Percentiles rank a stretch among this genome's conserved stretches.
Conservation (phyloP, 116 monocot species). For the Zostera marina region DNA sequence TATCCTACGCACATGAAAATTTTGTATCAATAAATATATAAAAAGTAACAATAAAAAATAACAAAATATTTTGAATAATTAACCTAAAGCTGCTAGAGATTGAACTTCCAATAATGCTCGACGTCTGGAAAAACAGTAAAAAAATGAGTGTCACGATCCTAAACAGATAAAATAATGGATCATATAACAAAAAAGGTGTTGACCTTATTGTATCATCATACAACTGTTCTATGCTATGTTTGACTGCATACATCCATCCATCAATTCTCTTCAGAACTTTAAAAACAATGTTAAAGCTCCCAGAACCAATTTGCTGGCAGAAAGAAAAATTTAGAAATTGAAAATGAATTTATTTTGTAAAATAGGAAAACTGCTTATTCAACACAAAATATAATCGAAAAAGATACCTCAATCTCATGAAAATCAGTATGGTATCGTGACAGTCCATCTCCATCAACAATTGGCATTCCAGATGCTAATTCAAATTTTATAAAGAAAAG, state of each 20-base stretch:
- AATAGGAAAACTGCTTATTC: no score
- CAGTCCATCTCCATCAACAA: constrained; percentile 40
- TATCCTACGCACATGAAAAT: constrained; percentile 18
- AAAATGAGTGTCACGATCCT: background rate
- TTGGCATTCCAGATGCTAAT: constrained; percentile 4
- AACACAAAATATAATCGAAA: background rate
- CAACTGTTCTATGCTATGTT: constrained; percentile 56
- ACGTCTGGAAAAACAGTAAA: constrained; percentile 27
- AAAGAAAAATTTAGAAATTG: background rate
- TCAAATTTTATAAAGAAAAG: background rate
- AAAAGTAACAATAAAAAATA: no score
- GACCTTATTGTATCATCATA: constrained; percentile 69
- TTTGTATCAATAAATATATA: no score
- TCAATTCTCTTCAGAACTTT: constrained; percentile 89
- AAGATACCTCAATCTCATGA: constrained; percentile 80
- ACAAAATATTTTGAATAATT: background rate
- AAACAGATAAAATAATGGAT: background rate
- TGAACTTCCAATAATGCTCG: constrained; percentile 89
- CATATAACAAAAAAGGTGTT: background rate
- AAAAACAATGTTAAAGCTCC: constrained; percentile 86
- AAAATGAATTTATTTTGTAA: background rate
- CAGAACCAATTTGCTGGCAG: constrained; percentile 79
- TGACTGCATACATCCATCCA: constrained; percentile 90
- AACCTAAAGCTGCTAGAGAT: constrained; percentile 85
- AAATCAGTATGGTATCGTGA: constrained; percentile 87